A percentile compares a stretch with the other conserved stretches of the same genome.
Evolutionary conservation across 2,329 filamentous ascomycete species (phyloP).

Genomic region (Zarea fungicola): DNA sequence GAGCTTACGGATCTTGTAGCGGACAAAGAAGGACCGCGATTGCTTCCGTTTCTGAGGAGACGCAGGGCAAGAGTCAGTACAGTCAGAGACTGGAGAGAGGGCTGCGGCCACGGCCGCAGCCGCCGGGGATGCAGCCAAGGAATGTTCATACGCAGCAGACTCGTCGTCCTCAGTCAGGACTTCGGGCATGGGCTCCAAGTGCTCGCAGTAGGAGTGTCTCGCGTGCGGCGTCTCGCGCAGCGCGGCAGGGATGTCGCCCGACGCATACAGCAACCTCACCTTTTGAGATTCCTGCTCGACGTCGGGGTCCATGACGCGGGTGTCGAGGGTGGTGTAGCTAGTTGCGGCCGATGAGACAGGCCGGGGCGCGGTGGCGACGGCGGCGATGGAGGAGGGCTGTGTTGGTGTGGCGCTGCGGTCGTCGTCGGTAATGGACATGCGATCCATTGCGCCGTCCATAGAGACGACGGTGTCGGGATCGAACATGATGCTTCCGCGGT

Average conservation of each 20-base stretch:
- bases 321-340: conserved; percentile 34
- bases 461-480: conserved; percentile 37
- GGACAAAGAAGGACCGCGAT: conserved; percentile 28
- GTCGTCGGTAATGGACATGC: conserved; percentile 16
- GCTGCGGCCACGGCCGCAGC: background rate
- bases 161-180: conserved; percentile 47
- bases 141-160: conserved; percentile 54
- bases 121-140: conserved; percentile 30
- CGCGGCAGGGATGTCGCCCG: conserved; percentile 34
- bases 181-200: conserved; percentile 45
- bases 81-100: conserved; percentile 3
- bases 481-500: conserved; percentile 59
- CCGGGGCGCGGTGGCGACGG: background rate
- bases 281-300: conserved; percentile 60
- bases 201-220: conserved; percentile 42
- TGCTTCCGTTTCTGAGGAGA: conserved; percentile 10
- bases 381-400: conserved; percentile 2
- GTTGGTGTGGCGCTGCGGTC: conserved; percentile 19
- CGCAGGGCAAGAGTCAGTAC: conserved; percentile 1
- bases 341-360: conserved; percentile 1
- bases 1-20: conserved; percentile 40
- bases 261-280: conserved; percentile 62
- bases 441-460: conserved; percentile 18
- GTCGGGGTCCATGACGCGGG: conserved; percentile 49
- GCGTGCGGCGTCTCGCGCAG: background rate